These are phyloP conservation scores for Tulasnella sp. DNA, from an alignment of 768 basidiomycete species.

Conservation along the genomic window DNA sequence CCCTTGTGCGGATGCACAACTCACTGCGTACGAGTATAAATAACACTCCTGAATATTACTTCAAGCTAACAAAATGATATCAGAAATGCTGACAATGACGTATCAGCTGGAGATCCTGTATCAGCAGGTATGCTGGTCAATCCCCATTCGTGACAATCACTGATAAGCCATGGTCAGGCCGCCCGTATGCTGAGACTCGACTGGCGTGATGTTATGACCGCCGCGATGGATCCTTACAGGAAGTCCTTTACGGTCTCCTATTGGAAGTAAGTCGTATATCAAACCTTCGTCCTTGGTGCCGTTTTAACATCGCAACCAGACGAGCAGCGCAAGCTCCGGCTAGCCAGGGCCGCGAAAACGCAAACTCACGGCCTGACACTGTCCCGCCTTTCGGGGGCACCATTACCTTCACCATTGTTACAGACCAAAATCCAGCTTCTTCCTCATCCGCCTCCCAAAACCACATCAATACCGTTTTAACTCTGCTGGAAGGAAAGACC, in stretches of 20 bases:
- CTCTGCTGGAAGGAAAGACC: slow-evolving; percentile 16
- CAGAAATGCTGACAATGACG: slow-evolving; percentile 84
- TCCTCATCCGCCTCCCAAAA: neutral
- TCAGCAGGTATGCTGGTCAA: slow-evolving; percentile 43
- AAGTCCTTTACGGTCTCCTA: slow-evolving; percentile 66
- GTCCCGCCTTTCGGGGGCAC: slow-evolving; percentile 46
- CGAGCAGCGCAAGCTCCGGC: slow-evolving; percentile 30
- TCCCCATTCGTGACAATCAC: neutral
- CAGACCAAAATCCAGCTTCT: neutral
- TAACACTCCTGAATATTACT: neutral
- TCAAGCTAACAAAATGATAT: slow-evolving; percentile 1
- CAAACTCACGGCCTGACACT: slow-evolving; percentile 18
- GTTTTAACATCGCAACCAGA: slow-evolving; percentile 18
- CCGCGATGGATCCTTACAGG: slow-evolving; percentile 57
- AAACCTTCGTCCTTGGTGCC: neutral
- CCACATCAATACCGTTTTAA: slow-evolving; percentile 17
- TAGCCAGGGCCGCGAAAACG: neutral
- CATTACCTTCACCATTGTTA: slow-evolving; percentile 56
- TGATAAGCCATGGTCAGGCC: slow-evolving; percentile 31
- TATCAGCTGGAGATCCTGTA: slow-evolving; percentile 87
- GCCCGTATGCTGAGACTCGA: slow-evolving; percentile 69
- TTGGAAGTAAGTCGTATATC: slow-evolving; percentile 55
- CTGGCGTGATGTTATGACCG: slow-evolving; percentile 67
- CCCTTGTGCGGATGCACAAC: slow-evolving; percentile 75
- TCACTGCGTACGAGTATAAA: slow-evolving; percentile 78